phyloP scores from a whole-genome alignment of 139 green algal genomes.

The Nannochloris sp. region DNA sequence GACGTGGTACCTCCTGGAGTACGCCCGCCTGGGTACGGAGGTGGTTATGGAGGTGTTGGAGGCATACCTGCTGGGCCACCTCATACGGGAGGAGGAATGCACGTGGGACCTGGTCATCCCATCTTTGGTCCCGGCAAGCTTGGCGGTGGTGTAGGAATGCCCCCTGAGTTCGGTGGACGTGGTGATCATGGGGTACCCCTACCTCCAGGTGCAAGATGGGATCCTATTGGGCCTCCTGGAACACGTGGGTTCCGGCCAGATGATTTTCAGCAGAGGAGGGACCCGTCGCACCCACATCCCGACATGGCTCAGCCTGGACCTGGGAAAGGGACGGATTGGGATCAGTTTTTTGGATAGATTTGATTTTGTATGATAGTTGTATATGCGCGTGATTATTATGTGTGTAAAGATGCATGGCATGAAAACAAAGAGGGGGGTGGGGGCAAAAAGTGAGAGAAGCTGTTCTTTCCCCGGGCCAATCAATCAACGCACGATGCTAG shows the following conservation, averaged over 20 bases:
- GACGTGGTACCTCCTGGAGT: constrained; percentile 27
- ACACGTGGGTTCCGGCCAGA: constrained; percentile 29
- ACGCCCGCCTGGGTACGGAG: constrained; percentile 10
- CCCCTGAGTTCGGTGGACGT: background rate
- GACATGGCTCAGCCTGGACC: constrained; percentile 33
- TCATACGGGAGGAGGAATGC: constrained; percentile 33
- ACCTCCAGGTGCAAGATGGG: constrained; percentile 29
- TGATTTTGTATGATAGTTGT: no score
- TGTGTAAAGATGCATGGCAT: no score
- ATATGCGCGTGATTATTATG: no score
- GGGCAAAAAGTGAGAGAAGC: no score
- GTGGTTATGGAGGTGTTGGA: background rate
- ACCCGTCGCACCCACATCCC: constrained; percentile 14
- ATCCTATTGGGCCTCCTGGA: constrained; percentile 43
- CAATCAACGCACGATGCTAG: no score
- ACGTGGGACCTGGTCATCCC: constrained; percentile 36
- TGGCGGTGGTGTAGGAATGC: background rate
- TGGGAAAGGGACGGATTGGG: constrained; percentile 8
- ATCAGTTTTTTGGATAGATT: no score
- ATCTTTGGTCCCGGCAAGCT: constrained; percentile 28
- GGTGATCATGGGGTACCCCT: background rate
- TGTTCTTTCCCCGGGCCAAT: no score
- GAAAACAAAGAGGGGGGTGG: no score
- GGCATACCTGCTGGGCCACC: background rate
- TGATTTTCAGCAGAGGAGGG: constrained; percentile 2